phyloP scores from a whole-genome alignment of 225 moss, liverwort and hornwort genomes.

The Ulota crispa region DNA sequence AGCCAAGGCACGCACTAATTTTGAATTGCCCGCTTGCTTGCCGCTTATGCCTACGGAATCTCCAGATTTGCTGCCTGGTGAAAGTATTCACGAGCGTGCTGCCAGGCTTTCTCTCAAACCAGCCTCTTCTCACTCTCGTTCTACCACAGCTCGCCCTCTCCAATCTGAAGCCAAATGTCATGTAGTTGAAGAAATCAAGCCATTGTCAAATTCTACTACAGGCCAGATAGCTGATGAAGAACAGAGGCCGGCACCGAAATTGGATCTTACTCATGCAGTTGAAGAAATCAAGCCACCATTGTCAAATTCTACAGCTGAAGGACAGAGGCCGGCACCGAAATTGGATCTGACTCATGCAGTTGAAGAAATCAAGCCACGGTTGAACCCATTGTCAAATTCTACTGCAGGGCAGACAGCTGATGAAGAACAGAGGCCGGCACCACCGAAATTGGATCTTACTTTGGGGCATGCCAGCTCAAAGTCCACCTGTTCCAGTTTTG shows the following conservation, averaged over 20 bases:
- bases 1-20: slow-evolving; percentile 87
- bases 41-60: slow-evolving; percentile 47
- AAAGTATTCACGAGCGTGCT: slow-evolving; percentile 46
- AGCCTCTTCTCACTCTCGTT: slow-evolving; percentile 24
- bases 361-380: slow-evolving; percentile 24
- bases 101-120: slow-evolving; percentile 32
- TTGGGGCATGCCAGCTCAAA: slow-evolving; percentile 49
- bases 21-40: slow-evolving; percentile 59
- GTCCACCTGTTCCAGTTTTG: slow-evolving; percentile 40
- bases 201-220: slow-evolving; percentile 8
- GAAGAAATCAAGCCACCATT: slow-evolving; percentile 24
- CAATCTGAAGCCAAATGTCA: slow-evolving; percentile 17
- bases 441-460: slow-evolving; percentile 57
- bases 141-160: background rate
- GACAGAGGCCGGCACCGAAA: slow-evolving; percentile 25
- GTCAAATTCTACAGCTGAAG: slow-evolving; percentile 13
- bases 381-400: too few species aligned
- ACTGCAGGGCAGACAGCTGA: background rate
- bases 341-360: slow-evolving; percentile 8
- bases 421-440: background rate
- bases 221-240: background rate
- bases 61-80: slow-evolving; percentile 53
- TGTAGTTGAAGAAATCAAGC: slow-evolving; percentile 18
- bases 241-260: slow-evolving; percentile 24
- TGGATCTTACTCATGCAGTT: slow-evolving; percentile 38